Base-by-base conservation (phyloP, 108 stramenopile species). In the Nitzschia palea region DNA sequence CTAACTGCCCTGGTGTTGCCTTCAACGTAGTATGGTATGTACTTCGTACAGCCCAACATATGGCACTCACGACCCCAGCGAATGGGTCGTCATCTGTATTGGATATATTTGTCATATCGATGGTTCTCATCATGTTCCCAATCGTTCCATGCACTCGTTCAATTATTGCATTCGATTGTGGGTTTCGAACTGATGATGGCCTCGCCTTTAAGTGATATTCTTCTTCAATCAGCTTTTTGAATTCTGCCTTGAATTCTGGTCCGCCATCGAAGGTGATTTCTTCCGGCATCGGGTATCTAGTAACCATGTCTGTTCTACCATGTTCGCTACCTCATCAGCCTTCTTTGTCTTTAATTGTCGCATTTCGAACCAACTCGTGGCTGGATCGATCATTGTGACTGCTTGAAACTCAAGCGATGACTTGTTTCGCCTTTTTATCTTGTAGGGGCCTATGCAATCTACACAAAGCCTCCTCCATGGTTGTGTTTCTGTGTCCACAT, bases 321-420 rank as follows among this genome's bases (percentile, higher is more conserved):
- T 33, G 18, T 52, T 26, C 15, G 67, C 31, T 5, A 70, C 50
- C 4, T 18, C 44, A 9, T 44, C 52, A 3, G 63, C 62, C n/a
- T 60, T 67, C 44, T 61, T 65, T 18, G 78, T 65, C 44, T 59
- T 52, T 22, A 74, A 32, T 62, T 74, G 73, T 30, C 42, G 62
- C 23, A 79, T 72, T 42, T 82, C 74, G 37, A 82, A 79, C 78
- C 77, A 76, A 12, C 78, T 54, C 17, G 77, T 71, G 31, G 74
- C 67, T 44, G 74, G 77, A 48, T 74, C 73, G 22, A 73, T 69
- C 67, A 83, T 76, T 6, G 50, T 51, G 5, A 51, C 10, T 4
- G 10, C 6, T 4, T 37, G 60, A 8, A 61, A 18, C 22, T 26
- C n/a, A 8, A 23, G 4, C 15, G 5, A 17, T 44, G 45, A 17